Percentiles rank a stretch among this genome's conserved stretches.
These are phyloP conservation scores for Jamesozyma spencerorum DNA, from an alignment of 805 yeast genomes.

Conservation along the genomic window DNA sequence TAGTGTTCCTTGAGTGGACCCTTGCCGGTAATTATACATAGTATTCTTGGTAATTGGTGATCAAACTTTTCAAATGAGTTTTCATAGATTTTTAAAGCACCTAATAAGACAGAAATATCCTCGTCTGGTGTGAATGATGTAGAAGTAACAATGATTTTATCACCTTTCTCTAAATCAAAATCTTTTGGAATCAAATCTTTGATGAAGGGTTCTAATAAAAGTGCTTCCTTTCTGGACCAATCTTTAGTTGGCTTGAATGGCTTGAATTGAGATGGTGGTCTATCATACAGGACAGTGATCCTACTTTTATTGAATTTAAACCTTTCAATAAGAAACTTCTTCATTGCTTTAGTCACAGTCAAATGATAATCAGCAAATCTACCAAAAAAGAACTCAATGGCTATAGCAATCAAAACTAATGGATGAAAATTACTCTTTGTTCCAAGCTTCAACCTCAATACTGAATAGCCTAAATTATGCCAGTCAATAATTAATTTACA, in stretches of 20 bases:
- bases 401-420: constrained; percentile 47
- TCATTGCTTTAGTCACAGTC: constrained; percentile 75
- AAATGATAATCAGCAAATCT: constrained; percentile 60
- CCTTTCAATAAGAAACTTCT: constrained; percentile 42
- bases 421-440: constrained; percentile 43
- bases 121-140: constrained; percentile 97
- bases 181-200: constrained; percentile 28
- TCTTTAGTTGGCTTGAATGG: constrained; percentile 35
- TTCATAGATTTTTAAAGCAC: constrained; percentile 59
- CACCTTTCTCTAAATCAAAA: constrained; percentile 32
- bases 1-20: constrained; percentile 70
- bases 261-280: constrained; percentile 64
- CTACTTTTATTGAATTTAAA: constrained; percentile 44
- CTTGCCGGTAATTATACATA: constrained; percentile 88
- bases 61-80: constrained; percentile 19
- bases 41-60: constrained; percentile 37
- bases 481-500: constrained; percentile 77
- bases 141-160: constrained; percentile 69
- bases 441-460: constrained; percentile 54
- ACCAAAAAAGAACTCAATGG: constrained; percentile 58
- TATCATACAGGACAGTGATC: constrained; percentile 67
- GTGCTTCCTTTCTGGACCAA: constrained; percentile 8
- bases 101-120: constrained; percentile 61
- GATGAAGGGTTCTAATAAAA: constrained; percentile 26
- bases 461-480: constrained; percentile 90